These are phyloP conservation scores for Xerocomus minutiporus DNA, from an alignment of 1,284 basidiomycete species.

Conservation along the genomic window DNA sequence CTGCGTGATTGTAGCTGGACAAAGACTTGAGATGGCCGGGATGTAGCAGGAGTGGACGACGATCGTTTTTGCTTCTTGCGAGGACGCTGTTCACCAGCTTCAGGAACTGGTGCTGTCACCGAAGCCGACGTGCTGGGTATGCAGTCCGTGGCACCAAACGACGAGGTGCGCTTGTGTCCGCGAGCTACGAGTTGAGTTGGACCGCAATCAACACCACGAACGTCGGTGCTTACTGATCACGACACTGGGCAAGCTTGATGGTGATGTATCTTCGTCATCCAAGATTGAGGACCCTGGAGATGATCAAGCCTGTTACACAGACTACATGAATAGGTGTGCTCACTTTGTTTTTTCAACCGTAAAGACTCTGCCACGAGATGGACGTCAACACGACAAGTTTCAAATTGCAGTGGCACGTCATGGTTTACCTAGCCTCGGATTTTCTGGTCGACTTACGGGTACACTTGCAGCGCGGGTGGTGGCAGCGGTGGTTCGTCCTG, in stretches of 20 bases:
- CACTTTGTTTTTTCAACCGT: slow-evolving; percentile 16
- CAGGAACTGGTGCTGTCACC: background rate
- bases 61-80: slow-evolving; percentile 24
- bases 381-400: slow-evolving; percentile 12
- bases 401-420: background rate
- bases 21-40: slow-evolving; percentile 9
- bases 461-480: slow-evolving; percentile 16
- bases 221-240: slow-evolving; percentile 15
- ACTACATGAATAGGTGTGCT: slow-evolving; percentile 1
- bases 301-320: slow-evolving; percentile 2
- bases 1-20: slow-evolving; percentile 8
- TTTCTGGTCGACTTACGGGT: slow-evolving; percentile 12
- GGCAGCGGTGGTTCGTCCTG: slow-evolving; percentile 13
- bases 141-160: slow-evolving; percentile 1
- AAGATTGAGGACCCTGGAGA: slow-evolving; percentile 7
- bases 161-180: slow-evolving; percentile 19
- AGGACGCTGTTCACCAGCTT: slow-evolving; percentile 7
- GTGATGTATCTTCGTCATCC: slow-evolving; percentile 9
- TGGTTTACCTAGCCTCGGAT: slow-evolving; percentile 14
- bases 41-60: slow-evolving; percentile 16
- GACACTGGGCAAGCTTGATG: slow-evolving; percentile 6
- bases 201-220: background rate
- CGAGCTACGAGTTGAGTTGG: slow-evolving; percentile 13
- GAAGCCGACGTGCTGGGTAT: slow-evolving; percentile 2
- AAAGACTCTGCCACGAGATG: slow-evolving; percentile 11